phyloP scores from a whole-genome alignment of 2,329 filamentous ascomycete genomes.

The Colletotrichum sp. region DNA sequence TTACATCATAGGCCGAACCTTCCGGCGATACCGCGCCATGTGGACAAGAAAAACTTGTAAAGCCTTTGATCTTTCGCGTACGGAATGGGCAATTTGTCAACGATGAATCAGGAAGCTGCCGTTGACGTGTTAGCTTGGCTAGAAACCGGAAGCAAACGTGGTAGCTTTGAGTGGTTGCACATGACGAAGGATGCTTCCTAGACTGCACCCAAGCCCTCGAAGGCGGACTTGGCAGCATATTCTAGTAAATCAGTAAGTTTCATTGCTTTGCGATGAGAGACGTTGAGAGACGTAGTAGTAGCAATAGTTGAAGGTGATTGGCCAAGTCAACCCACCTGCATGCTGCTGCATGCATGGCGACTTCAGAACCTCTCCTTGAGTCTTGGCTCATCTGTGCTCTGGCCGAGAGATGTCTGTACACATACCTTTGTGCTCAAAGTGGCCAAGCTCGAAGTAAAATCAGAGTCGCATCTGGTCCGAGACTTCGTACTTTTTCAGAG shows the following conservation, averaged over 20 bases:
- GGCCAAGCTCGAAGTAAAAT: neutral
- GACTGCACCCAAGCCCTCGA: neutral
- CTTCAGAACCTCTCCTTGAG: neutral
- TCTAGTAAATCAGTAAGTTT: neutral
- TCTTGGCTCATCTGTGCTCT: neutral
- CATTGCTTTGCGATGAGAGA: neutral
- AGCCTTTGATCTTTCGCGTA: neutral
- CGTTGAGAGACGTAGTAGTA: neutral
- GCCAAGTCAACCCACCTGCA: neutral
- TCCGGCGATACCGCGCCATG: neutral
- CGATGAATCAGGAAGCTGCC: neutral
- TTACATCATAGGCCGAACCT: conserved; percentile 18
- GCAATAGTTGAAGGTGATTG: neutral
- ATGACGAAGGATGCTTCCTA: neutral
- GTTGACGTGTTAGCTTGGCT: neutral
- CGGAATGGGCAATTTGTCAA: neutral
- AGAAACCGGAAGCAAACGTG: neutral
- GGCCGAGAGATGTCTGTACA: neutral
- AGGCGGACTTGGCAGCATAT: neutral
- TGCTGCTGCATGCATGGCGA: neutral
- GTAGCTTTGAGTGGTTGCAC: neutral
- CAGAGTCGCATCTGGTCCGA: neutral
- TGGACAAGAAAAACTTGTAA: neutral
- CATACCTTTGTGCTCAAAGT: neutral
- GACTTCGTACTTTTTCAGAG: neutral